Evolutionary conservation across 208 protist genomes (phyloP).

Genomic region (Leishmania gerbilli): DNA sequence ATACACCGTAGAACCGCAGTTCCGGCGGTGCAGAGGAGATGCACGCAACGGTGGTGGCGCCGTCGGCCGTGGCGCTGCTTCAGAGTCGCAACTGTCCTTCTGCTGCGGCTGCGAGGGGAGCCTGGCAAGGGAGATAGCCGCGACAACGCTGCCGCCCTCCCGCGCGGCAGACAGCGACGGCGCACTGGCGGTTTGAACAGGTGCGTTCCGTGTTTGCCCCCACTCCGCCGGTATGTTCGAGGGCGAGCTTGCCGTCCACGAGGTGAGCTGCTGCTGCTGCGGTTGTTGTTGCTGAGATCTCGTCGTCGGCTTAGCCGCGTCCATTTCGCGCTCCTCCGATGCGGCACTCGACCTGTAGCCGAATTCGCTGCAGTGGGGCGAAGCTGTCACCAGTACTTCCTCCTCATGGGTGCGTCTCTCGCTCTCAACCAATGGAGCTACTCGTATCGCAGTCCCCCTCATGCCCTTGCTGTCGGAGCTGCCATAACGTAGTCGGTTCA

Average conservation of each 20-base stretch:
- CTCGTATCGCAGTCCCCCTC: background rate
- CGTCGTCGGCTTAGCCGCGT: slow-evolving; percentile 29
- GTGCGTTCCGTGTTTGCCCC: background rate
- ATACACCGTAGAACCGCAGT: background rate
- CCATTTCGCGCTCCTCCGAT: slow-evolving; percentile 1
- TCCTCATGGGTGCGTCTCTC: background rate
- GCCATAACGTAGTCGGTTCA: background rate
- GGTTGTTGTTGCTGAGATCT: slow-evolving; percentile 18
- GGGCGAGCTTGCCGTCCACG: background rate
- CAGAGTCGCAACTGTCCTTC: background rate
- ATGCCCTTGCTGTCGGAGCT: background rate
- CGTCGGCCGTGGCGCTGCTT: background rate
- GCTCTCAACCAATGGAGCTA: background rate
- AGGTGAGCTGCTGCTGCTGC: background rate
- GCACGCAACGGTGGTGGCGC: background rate
- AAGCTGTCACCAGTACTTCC: background rate
- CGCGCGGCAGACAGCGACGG: background rate
- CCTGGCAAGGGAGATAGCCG: background rate
- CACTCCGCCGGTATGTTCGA: background rate
- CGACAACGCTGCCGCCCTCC: background rate
- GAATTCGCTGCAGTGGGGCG: background rate
- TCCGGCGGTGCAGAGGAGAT: background rate
- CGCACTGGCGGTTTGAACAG: background rate
- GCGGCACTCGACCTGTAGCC: slow-evolving; percentile 7
- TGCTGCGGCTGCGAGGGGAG: background rate